Conservation (phyloP, 345 rosid species). For the Pistacia vera region DNA sequence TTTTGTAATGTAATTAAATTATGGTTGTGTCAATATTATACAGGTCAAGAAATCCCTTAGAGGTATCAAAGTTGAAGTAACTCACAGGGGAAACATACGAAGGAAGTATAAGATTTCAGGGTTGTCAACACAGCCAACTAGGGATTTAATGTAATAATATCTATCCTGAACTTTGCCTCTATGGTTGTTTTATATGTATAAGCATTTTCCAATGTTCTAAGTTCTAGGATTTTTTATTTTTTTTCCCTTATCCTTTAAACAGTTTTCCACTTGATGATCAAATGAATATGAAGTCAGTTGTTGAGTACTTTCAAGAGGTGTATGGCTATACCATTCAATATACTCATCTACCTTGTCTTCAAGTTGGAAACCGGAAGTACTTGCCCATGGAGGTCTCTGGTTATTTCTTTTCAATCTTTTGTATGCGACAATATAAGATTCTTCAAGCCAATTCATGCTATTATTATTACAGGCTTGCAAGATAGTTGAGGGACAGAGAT, state of each 20-base stretch:
- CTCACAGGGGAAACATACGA: conserved; percentile 43
- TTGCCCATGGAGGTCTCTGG: conserved; percentile 47
- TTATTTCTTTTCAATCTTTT: background rate
- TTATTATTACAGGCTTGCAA: conserved; percentile 37
- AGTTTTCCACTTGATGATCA: conserved; percentile 49
- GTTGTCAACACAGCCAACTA: conserved; percentile 42
- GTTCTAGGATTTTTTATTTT: background rate
- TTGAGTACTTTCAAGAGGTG: conserved; percentile 42
- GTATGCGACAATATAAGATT: background rate
- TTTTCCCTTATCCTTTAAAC: conserved; percentile 5
- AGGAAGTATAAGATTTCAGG: conserved; percentile 44
- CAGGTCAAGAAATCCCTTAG: conserved; percentile 50
- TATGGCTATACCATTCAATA: conserved; percentile 35
- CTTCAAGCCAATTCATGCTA: background rate
- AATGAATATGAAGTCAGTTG: conserved; percentile 45
- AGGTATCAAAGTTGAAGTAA: conserved; percentile 51
- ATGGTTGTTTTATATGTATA: background rate
- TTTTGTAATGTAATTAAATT: background rate
- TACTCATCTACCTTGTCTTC: conserved; percentile 45
- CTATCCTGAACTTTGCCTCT: background rate
- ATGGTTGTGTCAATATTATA: conserved; percentile 5
- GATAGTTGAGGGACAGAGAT: conserved; percentile 47
- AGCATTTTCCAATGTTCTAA: background rate
- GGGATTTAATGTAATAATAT: conserved; percentile 34
- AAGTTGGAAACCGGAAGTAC: conserved; percentile 43